phyloP scores from a whole-genome alignment of 805 yeast species.

The Pichia membranifaciens region DNA sequence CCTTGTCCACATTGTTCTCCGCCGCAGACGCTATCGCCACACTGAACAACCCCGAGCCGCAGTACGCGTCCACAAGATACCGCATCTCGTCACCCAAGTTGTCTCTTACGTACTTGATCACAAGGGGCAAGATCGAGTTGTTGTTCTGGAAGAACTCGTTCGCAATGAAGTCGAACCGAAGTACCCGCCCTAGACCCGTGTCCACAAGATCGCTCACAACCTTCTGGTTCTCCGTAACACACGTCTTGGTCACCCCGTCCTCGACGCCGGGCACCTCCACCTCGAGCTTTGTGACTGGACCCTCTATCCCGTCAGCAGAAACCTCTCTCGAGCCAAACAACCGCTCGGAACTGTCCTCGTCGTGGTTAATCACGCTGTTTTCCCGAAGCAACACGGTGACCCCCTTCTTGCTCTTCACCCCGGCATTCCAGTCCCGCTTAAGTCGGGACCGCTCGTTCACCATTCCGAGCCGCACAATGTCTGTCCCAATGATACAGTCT shows the following conservation, averaged over 20 bases:
- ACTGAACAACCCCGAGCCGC: slow-evolving; percentile 93
- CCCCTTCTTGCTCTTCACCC: slow-evolving; percentile 46
- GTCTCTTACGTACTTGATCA: slow-evolving; percentile 73
- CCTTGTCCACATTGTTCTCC: slow-evolving; percentile 62
- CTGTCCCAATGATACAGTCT: slow-evolving; percentile 87
- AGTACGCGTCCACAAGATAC: slow-evolving; percentile 87
- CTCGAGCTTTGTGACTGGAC: slow-evolving; percentile 5
- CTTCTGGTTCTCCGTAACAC: slow-evolving; percentile 73
- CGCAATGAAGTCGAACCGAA: slow-evolving; percentile 80
- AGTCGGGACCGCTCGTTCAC: slow-evolving; percentile 58
- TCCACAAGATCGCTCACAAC: slow-evolving; percentile 72
- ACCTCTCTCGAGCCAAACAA: slow-evolving; percentile 31
- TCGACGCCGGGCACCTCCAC: slow-evolving; percentile 10
- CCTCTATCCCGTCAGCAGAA: slow-evolving; percentile 21
- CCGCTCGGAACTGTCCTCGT: slow-evolving; percentile 31
- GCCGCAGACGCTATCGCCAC: slow-evolving; percentile 58
- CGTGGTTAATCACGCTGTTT: slow-evolving; percentile 43
- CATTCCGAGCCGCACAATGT: slow-evolving; percentile 69
- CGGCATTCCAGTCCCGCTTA: slow-evolving; percentile 30
- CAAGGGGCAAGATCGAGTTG: slow-evolving; percentile 80
- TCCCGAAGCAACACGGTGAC: slow-evolving; percentile 86
- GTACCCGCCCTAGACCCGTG: slow-evolving; percentile 36
- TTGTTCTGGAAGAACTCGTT: slow-evolving; percentile 97
- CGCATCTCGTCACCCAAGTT: slow-evolving; percentile 44
- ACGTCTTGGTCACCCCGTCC: slow-evolving; percentile 46